These are phyloP conservation scores for Emmonsiellopsis sp. DNA, from an alignment of 2,329 filamentous ascomycete genomes.

Conservation along the genomic window DNA sequence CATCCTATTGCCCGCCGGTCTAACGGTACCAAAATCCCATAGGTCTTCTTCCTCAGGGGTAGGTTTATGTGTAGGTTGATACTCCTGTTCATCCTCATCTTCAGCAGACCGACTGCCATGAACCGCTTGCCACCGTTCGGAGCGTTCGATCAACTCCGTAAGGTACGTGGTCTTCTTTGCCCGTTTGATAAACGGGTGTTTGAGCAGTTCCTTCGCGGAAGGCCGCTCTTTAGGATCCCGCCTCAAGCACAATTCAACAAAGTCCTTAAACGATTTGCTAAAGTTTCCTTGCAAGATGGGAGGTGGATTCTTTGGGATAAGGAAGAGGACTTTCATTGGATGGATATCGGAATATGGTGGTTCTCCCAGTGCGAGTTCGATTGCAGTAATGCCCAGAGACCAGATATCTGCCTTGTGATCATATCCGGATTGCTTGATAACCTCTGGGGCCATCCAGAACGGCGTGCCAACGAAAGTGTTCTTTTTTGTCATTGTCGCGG, in stretches of 20 bases:
- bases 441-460: slow-evolving; percentile 99
- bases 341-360: slow-evolving; percentile 94
- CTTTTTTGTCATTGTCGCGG: slow-evolving; percentile 98
- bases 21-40: slow-evolving; percentile 97
- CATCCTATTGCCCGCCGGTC: slow-evolving; percentile 60
- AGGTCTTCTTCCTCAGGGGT: slow-evolving; percentile 68
- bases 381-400: slow-evolving; percentile 89
- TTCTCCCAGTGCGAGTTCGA: slow-evolving; percentile 84
- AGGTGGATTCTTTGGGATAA: slow-evolving; percentile 90
- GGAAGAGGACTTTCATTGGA: slow-evolving; percentile 94
- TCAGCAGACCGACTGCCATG: slow-evolving; percentile 66
- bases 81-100: slow-evolving; percentile 43
- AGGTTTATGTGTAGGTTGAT: slow-evolving; percentile 27
- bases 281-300: slow-evolving; percentile 74
- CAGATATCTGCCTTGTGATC: slow-evolving; percentile 97
- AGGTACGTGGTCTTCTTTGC: slow-evolving; percentile 96
- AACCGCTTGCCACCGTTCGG: slow-evolving; percentile 75
- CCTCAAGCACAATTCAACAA: slow-evolving; percentile 72
- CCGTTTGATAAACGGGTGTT: slow-evolving; percentile 79
- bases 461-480: slow-evolving; percentile 97
- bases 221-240: slow-evolving; percentile 85
- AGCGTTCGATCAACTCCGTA: slow-evolving; percentile 87
- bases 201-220: slow-evolving; percentile 74
- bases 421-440: slow-evolving; percentile 97
- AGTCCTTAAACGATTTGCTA: slow-evolving; percentile 74